Conservation (phyloP, 2,329 filamentous ascomycete species). For the Simplicillium sp. region DNA sequence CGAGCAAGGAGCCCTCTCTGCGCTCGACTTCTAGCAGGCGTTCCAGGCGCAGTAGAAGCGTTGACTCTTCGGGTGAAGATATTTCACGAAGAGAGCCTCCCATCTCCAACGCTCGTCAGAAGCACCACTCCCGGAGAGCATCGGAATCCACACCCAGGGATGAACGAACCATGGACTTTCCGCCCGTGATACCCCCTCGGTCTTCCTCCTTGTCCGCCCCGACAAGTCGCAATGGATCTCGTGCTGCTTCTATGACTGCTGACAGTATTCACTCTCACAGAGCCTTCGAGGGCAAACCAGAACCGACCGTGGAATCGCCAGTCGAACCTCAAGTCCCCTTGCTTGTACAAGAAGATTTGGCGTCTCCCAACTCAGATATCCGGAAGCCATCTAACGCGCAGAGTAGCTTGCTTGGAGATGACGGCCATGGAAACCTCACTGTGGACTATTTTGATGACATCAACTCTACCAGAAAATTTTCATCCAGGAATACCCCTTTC, state of each 20-base stretch:
- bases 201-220: conserved; percentile 54
- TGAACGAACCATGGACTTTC: conserved; percentile 50
- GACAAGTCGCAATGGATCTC: conserved; percentile 47
- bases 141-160: conserved; percentile 17
- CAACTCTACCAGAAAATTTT: conserved; percentile 40
- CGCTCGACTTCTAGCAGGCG: conserved; percentile 52
- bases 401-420: conserved; percentile 17
- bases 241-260: conserved; percentile 45
- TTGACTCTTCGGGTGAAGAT: conserved; percentile 31
- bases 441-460: conserved; percentile 27
- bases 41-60: conserved; percentile 43
- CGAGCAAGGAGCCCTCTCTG: conserved; percentile 43
- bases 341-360: too few relatives aligned
- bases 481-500: conserved; percentile 51
- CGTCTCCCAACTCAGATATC: too few relatives aligned
- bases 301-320: conserved; percentile 10
- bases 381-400: conserved; percentile 13
- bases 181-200: conserved; percentile 45
- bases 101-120: neutral
- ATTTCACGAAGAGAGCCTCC: conserved; percentile 6
- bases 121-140: neutral
- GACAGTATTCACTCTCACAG: conserved; percentile 51
- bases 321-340: conserved; percentile 3
- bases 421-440: conserved; percentile 11
- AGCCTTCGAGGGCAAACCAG: conserved; percentile 16